Evolutionary conservation across 2,329 filamentous ascomycete genomes (phyloP), one percentile per base, ranked within the genome.

Genomic region (Arachnomyces sp.): DNA sequence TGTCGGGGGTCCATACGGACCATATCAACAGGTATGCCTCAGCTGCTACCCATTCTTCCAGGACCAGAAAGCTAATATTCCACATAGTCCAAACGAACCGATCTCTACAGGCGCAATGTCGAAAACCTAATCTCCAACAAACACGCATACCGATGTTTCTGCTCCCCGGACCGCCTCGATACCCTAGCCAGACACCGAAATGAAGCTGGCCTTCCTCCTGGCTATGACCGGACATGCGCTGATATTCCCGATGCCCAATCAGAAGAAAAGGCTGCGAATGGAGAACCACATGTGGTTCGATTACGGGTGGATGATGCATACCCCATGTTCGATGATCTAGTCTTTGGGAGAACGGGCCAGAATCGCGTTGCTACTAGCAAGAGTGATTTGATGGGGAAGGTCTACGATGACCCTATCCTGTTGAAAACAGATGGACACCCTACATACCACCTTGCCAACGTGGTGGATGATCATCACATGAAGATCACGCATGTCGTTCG

Each of bases 371-470:
- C 25, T 11, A 14, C 29, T 28, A 43, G 36, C 64, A 66, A 53
- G 57, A 72, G 48, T 49, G 65, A 38, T 64, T 80, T 59, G 34
- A 49, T 60, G 42, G 60, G 61, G 28, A 53, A 62, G 37, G 65
- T 63, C 43, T 67, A 71, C 39, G 86, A 92, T 49, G 89, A 96
- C 55, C 90, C 88, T 14, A 84, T 98, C 45, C 70, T 98, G 31
- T 69, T 95, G 44, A 98, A 98, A 62, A 82, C 81, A 1, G 92
- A 98, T 58, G 89, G 88, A 0, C 84, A 84, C 48, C 92, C 92
- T 0, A 98, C 93, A 0, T 98, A 98, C 56, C 92, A 98, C 61
- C 81, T 98, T 45, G 92, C 92, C 3, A 98, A 96, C 56, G 90
- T 98, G 7, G 82, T 98, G 3, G 92, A 98, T 56, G 92, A 98